Percentiles rank a stretch among this genome's conserved stretches.
Conservation (phyloP, 352 stramenopile species). For the Phytophthora multivora region DNA sequence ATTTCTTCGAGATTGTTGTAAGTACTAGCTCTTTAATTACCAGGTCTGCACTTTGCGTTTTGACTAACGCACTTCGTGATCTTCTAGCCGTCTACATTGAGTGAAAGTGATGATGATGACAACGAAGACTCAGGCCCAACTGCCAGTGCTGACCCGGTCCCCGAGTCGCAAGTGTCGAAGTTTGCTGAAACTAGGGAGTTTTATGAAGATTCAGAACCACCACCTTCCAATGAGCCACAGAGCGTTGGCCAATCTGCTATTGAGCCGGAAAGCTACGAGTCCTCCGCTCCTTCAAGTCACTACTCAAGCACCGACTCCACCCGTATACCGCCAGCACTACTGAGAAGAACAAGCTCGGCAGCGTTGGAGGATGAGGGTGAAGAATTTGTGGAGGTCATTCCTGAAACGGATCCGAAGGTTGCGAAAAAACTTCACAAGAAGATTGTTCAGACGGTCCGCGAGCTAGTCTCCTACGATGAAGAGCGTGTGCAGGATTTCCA, state of each 20-base stretch:
- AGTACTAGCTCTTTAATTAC: not conserved
- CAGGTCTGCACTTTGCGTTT: not conserved
- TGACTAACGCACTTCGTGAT: conserved; percentile 5
- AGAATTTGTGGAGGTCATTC: conserved; percentile 56
- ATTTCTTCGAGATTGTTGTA: conserved; percentile 74
- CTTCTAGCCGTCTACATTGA: conserved; percentile 16
- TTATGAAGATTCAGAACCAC: conserved; percentile 2
- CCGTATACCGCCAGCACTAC: conserved; percentile 12
- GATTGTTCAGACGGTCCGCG: conserved; percentile 66
- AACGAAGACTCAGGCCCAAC: conserved; percentile 5
- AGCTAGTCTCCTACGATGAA: conserved; percentile 65
- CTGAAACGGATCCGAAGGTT: conserved; percentile 57
- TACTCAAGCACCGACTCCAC: conserved; percentile 25
- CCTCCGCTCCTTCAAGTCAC: conserved; percentile 12
- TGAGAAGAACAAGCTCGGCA: conserved; percentile 32
- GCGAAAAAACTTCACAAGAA: conserved; percentile 79
- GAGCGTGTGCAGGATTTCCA: conserved; percentile 82
- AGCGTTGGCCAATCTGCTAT: conserved; percentile 11
- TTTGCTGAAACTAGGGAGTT: conserved; percentile 20
- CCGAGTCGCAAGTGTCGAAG: not conserved
- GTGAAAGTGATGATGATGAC: conserved; percentile 10
- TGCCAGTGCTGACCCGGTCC: conserved; percentile 1
- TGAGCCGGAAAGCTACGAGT: conserved; percentile 21
- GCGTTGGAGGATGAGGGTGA: conserved; percentile 53
- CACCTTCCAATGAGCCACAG: conserved; percentile 9